These are phyloP conservation scores for Trichoderma sp. DNA, from an alignment of 2,329 filamentous ascomycete species.

Conservation along the genomic window DNA sequence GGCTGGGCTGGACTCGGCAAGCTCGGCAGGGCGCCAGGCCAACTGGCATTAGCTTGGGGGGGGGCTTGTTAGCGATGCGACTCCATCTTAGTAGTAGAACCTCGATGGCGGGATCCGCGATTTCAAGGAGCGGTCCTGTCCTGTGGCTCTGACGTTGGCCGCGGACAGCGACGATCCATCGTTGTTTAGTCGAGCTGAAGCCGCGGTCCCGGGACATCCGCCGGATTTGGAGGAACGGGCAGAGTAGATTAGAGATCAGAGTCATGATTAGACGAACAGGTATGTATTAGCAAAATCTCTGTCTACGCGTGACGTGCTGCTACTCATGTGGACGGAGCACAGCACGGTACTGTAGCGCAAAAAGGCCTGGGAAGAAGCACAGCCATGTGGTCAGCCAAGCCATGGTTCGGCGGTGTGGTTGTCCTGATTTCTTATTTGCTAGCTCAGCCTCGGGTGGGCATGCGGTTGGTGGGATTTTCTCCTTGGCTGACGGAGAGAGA, in stretches of 20 bases:
- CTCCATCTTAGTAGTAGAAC: background rate
- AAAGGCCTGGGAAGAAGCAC: background rate
- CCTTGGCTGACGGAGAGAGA: background rate
- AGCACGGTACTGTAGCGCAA: background rate
- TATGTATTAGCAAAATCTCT: background rate
- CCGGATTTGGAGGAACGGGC: background rate
- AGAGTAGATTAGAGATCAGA: background rate
- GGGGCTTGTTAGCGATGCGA: background rate
- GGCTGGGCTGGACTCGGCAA: constrained; percentile 6
- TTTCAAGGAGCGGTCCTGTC: background rate
- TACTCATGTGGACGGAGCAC: background rate
- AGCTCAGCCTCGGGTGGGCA: constrained; percentile 2
- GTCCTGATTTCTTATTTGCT: background rate
- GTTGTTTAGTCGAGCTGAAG: background rate
- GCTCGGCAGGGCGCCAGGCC: constrained; percentile 13
- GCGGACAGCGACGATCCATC: background rate
- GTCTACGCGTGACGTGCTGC: background rate
- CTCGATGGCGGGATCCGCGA: background rate
- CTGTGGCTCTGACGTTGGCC: background rate
- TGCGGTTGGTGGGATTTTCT: background rate
- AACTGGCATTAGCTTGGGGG: background rate
- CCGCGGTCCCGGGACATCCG: background rate
- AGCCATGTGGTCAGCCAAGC: constrained; percentile 6
- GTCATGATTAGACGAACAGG: background rate
- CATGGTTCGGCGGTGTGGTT: constrained; percentile 2